Conservation (phyloP, 208 protist species). For the Wallacemonas collosoma region DNA sequence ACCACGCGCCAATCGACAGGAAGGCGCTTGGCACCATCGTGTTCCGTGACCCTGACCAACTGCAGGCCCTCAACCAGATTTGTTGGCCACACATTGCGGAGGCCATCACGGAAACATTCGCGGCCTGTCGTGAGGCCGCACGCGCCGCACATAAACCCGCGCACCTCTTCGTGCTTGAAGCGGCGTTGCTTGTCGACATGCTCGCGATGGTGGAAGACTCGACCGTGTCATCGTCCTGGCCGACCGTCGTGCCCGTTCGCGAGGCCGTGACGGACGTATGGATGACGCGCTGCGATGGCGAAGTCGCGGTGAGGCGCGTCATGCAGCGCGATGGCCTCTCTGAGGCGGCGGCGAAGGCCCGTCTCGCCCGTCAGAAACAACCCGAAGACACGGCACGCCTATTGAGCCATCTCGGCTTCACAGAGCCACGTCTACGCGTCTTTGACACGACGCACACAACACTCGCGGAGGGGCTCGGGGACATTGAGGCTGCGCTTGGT, state of each 20-base stretch:
- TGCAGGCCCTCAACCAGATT: slow-evolving; percentile 59
- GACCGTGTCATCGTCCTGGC: not conserved
- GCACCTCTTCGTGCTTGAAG: slow-evolving; percentile 66
- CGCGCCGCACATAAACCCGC: slow-evolving; percentile 13
- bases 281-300: slow-evolving; percentile 58
- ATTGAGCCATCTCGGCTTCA: slow-evolving; percentile 38
- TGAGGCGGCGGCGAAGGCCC: slow-evolving; percentile 39
- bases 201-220: slow-evolving; percentile 12
- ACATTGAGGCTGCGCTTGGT: slow-evolving; percentile 45
- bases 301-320: slow-evolving; percentile 47
- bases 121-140: slow-evolving; percentile 4
- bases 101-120: slow-evolving; percentile 42
- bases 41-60: slow-evolving; percentile 45
- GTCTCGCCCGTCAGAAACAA: slow-evolving; percentile 47
- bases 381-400: slow-evolving; percentile 29
- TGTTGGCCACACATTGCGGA: slow-evolving; percentile 74
- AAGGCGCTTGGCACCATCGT: slow-evolving; percentile 50
- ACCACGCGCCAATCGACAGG: slow-evolving; percentile 43
- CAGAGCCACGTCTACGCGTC: slow-evolving; percentile 27
- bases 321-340: slow-evolving; percentile 46
- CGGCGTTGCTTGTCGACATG: slow-evolving; percentile 73
- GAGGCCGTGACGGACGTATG: slow-evolving; percentile 60
- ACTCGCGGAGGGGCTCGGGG: slow-evolving; percentile 44
- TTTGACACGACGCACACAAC: slow-evolving; percentile 65
- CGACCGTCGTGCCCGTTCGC: not conserved